These are phyloP conservation scores for Penicillium diatomitis DNA, from an alignment of 495 filamentous ascomycete species.

Conservation along the genomic window DNA sequence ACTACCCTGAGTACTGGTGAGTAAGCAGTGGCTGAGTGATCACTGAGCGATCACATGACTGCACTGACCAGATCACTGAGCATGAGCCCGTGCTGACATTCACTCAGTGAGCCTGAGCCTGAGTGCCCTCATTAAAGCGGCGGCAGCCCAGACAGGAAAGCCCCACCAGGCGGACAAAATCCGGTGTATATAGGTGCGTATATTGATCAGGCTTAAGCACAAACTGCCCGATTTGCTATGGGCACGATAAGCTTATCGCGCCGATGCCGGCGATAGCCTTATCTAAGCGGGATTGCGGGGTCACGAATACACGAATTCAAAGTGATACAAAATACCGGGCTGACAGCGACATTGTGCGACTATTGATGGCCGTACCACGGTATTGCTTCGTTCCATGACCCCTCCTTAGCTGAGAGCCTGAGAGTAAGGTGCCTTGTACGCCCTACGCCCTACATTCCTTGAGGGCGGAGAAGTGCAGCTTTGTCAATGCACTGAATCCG, in stretches of 20 bases:
- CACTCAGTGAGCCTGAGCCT: conserved; percentile 17
- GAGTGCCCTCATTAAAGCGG: conserved; percentile 14
- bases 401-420: background rate
- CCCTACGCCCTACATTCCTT: conserved; percentile 10
- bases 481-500: background rate
- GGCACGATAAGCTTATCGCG: conserved; percentile 16
- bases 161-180: background rate
- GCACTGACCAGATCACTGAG: background rate
- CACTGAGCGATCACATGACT: background rate
- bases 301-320: background rate
- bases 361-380: background rate
- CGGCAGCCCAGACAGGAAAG: conserved; percentile 8
- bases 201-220: background rate
- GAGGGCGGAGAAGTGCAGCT: background rate
- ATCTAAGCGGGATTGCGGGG: conserved; percentile 24
- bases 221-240: background rate
- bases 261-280: conserved; percentile 38
- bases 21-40: too few relatives aligned
- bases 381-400: conserved; percentile 2
- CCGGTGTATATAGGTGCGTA: background rate
- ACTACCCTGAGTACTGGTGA: too few relatives aligned
- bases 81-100: conserved; percentile 9
- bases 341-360: conserved; percentile 1
- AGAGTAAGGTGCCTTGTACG: conserved; percentile 4
- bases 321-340: conserved; percentile 1